Conservation (phyloP, 2,329 filamentous ascomycete genomes). For the Fusarium citri region DNA sequence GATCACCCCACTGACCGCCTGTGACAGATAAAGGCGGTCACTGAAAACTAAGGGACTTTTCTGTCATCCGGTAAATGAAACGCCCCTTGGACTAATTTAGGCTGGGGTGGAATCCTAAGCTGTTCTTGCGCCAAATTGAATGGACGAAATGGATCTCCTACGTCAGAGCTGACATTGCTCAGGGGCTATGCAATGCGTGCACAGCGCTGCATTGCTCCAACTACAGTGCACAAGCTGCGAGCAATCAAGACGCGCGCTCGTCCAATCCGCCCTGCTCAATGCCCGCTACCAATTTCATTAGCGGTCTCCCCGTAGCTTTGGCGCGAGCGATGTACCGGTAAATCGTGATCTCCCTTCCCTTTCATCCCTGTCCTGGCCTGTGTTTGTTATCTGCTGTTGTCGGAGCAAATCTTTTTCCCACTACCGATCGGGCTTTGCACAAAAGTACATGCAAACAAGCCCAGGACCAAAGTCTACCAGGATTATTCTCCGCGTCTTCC, state of each 20-base stretch:
- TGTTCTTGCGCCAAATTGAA: background rate
- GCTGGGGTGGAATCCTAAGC: no score
- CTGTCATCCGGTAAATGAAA: slow-evolving; percentile 12
- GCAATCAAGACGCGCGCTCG: background rate
- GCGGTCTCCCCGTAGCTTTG: background rate
- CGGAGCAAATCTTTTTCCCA: slow-evolving; percentile 15
- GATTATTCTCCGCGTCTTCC: slow-evolving; percentile 29
- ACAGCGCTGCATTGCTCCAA: background rate
- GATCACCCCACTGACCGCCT: slow-evolving; percentile 6
- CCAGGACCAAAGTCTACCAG: background rate
- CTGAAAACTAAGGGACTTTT: background rate
- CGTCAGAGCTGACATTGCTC: slow-evolving; percentile 20
- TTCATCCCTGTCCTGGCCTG: background rate
- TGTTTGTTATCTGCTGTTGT: background rate
- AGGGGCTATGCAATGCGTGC: slow-evolving; percentile 6
- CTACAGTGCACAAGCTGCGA: background rate
- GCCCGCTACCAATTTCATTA: background rate
- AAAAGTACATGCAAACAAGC: background rate
- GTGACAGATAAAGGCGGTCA: slow-evolving; percentile 1
- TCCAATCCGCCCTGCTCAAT: slow-evolving; percentile 5
- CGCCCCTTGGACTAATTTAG: slow-evolving; percentile 14
- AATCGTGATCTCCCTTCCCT: slow-evolving; percentile 13
- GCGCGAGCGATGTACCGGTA: slow-evolving; percentile 8
- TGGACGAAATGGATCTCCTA: background rate
- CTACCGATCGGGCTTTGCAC: background rate